These are phyloP conservation scores for Tritrichomonas musculus DNA, from an alignment of 208 protist species.

Conservation along the genomic window DNA sequence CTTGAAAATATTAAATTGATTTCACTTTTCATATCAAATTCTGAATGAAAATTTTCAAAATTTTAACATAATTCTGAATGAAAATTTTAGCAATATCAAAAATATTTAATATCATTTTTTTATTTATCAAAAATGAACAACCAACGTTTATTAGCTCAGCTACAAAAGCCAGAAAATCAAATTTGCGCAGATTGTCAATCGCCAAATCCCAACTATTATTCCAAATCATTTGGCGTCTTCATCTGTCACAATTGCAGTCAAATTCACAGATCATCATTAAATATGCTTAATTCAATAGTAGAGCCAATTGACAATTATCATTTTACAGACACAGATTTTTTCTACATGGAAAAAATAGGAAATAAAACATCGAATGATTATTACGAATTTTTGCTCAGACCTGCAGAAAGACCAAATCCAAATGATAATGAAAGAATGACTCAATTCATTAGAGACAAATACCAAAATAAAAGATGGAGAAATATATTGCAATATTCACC, in stretches of 20 bases:
- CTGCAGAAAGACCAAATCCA: neutral
- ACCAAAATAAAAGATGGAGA: too few relatives aligned
- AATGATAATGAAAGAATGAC: neutral
- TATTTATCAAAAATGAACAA: too few relatives aligned
- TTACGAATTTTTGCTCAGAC: neutral
- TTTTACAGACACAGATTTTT: conserved; percentile 44
- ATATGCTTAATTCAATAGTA: conserved; percentile 55
- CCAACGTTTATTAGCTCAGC: too few relatives aligned
- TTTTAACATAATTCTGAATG: too few relatives aligned
- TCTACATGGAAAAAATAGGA: conserved; percentile 7
- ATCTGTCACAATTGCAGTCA: conserved; percentile 59
- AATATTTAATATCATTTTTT: too few relatives aligned
- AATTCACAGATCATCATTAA: conserved; percentile 55
- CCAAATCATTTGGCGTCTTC: conserved; percentile 56
- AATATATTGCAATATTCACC: too few relatives aligned
- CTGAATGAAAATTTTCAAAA: too few relatives aligned
- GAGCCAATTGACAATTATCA: conserved; percentile 46
- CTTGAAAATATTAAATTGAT: too few relatives aligned
- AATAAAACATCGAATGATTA: conserved; percentile 34
- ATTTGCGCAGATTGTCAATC: conserved; percentile 42
- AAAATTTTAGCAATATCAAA: too few relatives aligned
- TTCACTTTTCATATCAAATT: too few relatives aligned
- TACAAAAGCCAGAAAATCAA: conserved; percentile 42
- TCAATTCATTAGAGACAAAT: neutral
- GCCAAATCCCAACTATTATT: conserved; percentile 43